phyloP scores from a whole-genome alignment of 257 asterid genomes.

The Solanum pimpinellifolium region DNA sequence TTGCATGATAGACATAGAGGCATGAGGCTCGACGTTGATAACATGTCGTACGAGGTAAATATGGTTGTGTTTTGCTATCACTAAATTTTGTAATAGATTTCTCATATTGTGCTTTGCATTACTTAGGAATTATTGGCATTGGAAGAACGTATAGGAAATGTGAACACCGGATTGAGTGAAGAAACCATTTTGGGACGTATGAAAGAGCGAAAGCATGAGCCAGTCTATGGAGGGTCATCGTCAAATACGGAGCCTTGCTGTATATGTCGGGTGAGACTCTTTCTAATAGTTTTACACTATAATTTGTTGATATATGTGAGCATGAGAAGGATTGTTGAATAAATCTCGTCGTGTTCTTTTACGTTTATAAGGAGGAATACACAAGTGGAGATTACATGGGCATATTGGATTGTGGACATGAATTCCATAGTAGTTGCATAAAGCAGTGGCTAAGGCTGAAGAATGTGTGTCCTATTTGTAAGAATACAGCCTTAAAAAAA shows the following conservation, averaged over 20 bases:
- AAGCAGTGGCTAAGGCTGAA: slow-evolving; percentile 71
- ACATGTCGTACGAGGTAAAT: slow-evolving; percentile 87
- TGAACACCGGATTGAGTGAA: slow-evolving; percentile 69
- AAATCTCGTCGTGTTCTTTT: neutral
- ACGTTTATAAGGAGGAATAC: slow-evolving; percentile 51
- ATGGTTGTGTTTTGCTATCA: neutral
- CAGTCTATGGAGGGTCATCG: neutral
- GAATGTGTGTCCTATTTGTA: slow-evolving; percentile 87
- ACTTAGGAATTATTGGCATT: slow-evolving; percentile 73
- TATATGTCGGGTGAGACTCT: slow-evolving; percentile 59
- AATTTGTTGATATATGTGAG: neutral
- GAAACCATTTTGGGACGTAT: slow-evolving; percentile 30
- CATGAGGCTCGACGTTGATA: slow-evolving; percentile 91
- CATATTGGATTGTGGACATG: slow-evolving; percentile 64
- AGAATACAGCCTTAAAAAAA: slow-evolving; percentile 51
- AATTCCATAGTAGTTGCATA: slow-evolving; percentile 67
- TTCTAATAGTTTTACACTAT: neutral
- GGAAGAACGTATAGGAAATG: slow-evolving; percentile 89
- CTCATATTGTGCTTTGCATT: neutral
- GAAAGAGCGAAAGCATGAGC: slow-evolving; percentile 35
- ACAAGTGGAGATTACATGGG: slow-evolving; percentile 52
- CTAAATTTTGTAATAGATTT: neutral
- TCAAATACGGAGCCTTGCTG: slow-evolving; percentile 69
- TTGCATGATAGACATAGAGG: slow-evolving; percentile 77
- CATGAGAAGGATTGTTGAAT: neutral